Percentiles rank a stretch among this genome's conserved stretches.
Evolutionary conservation across 2,329 filamentous ascomycete genomes (phyloP).

Genomic region (Aureobasidium sp.): DNA sequence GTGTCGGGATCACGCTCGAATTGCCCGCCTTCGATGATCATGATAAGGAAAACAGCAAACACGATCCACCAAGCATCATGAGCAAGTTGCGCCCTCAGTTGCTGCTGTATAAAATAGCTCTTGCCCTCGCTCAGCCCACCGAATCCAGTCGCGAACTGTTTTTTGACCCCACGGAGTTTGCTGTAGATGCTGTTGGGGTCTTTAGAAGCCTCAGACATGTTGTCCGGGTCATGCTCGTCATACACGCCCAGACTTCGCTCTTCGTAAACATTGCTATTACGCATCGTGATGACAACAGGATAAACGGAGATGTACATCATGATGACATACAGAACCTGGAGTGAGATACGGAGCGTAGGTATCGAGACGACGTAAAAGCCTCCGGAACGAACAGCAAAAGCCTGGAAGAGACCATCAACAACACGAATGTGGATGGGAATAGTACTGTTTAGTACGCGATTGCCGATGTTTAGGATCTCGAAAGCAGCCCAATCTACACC

Average conservation of each 20-base stretch:
- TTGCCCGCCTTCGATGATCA: constrained; percentile 35
- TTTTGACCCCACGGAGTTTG: constrained; percentile 1
- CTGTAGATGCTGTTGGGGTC: constrained; percentile 7
- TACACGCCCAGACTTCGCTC: constrained; percentile 56
- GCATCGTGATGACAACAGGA: constrained; percentile 55
- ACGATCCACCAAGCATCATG: constrained; percentile 42
- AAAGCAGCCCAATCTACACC: constrained; percentile 46
- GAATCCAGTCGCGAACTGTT: constrained; percentile 7
- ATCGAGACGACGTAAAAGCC: constrained; percentile 44
- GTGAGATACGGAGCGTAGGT: constrained; percentile 44
- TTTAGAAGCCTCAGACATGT: neutral
- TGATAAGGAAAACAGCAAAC: constrained; percentile 39
- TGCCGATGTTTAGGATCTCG: constrained; percentile 50
- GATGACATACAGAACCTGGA: constrained; percentile 52
- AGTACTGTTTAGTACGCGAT: constrained; percentile 38
- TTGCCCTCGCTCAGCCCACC: constrained; percentile 23
- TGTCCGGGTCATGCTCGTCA: constrained; percentile 24
- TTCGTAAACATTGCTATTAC: constrained; percentile 55
- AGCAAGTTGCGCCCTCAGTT: constrained; percentile 41
- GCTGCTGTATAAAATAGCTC: constrained; percentile 34
- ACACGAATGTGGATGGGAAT: constrained; percentile 43
- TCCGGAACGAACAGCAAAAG: constrained; percentile 44
- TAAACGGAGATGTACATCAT: constrained; percentile 63
- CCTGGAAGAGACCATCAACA: constrained; percentile 54
- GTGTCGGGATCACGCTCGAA: constrained; percentile 30